Evolutionary conservation across 1,284 basidiomycete species (phyloP).

Genomic region (Erythrobasidium hasegawianum): DNA sequence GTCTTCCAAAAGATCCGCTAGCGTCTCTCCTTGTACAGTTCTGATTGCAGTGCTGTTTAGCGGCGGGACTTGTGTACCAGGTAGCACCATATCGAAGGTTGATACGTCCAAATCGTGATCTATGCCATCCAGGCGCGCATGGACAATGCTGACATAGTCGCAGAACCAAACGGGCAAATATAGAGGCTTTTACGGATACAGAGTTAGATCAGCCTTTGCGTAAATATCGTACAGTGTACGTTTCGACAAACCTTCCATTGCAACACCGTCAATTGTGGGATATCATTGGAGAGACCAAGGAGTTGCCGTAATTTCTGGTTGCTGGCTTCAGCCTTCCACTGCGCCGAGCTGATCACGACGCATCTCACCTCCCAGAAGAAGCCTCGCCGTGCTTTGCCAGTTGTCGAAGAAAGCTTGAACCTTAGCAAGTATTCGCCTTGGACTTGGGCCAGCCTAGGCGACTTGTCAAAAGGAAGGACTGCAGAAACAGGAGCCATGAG

Average conservation of each 20-base stretch:
- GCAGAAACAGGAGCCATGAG: no score
- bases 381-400: no score
- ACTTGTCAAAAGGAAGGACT: no score
- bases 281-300: neutral
- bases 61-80: constrained; percentile 11
- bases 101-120: neutral
- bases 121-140: constrained; percentile 1
- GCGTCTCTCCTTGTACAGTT: neutral
- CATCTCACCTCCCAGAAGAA: no score
- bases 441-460: no score
- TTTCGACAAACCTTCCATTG: constrained; percentile 5
- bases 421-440: no score
- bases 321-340: neutral
- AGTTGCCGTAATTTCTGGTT: neutral
- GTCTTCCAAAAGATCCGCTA: neutral
- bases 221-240: no score
- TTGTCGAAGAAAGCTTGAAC: no score
- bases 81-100: neutral
- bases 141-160: neutral
- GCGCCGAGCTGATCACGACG: no score
- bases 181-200: no score
- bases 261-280: neutral
- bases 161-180: constrained; percentile 19
- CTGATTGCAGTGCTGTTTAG: neutral
- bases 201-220: no score